These are phyloP conservation scores for Thymus quinquecostatus DNA, from an alignment of 257 asterid species.

Conservation along the genomic window DNA sequence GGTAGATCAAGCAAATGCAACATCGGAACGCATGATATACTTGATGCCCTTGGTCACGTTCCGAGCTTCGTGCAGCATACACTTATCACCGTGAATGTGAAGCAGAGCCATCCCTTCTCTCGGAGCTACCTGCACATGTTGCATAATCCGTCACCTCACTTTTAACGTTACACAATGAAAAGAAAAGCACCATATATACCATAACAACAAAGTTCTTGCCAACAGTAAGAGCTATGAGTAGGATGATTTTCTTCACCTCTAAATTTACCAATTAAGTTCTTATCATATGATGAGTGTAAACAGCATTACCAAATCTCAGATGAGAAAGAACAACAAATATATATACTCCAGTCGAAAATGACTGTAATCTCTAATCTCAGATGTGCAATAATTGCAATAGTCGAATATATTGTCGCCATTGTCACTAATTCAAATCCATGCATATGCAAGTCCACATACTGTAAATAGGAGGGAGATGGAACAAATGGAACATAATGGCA, in stretches of 20 bases:
- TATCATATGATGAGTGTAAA: too few relatives aligned
- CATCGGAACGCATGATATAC: slow-evolving; percentile 85
- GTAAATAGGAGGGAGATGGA: too few relatives aligned
- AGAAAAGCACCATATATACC: background rate
- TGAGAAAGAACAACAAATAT: background rate
- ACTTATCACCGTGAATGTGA: slow-evolving; percentile 90
- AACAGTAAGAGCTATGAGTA: background rate
- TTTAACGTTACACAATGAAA: background rate
- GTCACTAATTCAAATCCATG: background rate
- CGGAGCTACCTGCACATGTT: slow-evolving; percentile 67
- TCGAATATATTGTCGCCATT: background rate
- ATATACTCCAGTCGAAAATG: too few relatives aligned
- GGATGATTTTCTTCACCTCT: background rate
- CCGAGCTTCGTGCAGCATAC: slow-evolving; percentile 84
- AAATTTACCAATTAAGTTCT: background rate
- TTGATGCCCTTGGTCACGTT: slow-evolving; percentile 79
- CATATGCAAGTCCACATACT: background rate
- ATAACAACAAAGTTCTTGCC: background rate
- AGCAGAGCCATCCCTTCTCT: slow-evolving; percentile 89
- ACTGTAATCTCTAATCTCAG: background rate
- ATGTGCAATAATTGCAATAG: background rate
- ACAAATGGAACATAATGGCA: background rate
- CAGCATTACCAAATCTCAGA: background rate
- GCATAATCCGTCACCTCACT: background rate
- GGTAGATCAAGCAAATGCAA: slow-evolving; percentile 50